phyloP scores from a whole-genome alignment of 2,329 filamentous ascomycete species.

The Amesomyces nigricolor region DNA sequence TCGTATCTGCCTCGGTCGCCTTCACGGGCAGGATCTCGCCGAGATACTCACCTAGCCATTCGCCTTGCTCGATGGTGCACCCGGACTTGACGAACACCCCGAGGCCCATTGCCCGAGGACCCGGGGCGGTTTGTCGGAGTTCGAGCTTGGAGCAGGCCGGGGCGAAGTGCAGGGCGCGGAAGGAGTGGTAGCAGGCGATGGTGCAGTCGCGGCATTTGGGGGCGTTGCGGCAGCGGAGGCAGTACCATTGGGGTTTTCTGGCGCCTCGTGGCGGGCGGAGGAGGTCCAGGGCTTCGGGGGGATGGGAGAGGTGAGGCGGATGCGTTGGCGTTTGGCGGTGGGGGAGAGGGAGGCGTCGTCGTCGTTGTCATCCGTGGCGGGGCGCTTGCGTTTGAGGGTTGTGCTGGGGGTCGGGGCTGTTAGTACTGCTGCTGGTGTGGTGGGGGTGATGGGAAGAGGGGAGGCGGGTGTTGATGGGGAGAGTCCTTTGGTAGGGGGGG shows the following conservation, averaged over 20 bases:
- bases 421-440: too few relatives aligned
- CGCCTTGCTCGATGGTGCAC: neutral
- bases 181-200: neutral
- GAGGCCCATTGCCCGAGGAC: neutral
- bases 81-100: conserved; percentile 9
- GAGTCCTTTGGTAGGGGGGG: too few relatives aligned
- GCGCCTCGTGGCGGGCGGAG: neutral
- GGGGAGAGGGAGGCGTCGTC: neutral
- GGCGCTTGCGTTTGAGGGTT: neutral
- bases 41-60: conserved; percentile 16
- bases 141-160: conserved; percentile 1
- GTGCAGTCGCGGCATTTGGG: neutral
- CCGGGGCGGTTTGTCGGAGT: conserved; percentile 1
- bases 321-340: neutral
- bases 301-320: neutral
- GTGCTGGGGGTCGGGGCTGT: too few relatives aligned
- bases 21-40: conserved; percentile 2
- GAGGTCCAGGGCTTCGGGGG: neutral
- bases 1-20: neutral
- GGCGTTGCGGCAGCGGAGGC: neutral
- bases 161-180: neutral
- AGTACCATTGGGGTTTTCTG: neutral
- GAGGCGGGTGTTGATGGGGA: neutral
- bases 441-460: neutral
- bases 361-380: neutral